Evolutionary conservation across 129 eudicot genomes (phyloP).

Genomic region (Flaveria trinervia): DNA sequence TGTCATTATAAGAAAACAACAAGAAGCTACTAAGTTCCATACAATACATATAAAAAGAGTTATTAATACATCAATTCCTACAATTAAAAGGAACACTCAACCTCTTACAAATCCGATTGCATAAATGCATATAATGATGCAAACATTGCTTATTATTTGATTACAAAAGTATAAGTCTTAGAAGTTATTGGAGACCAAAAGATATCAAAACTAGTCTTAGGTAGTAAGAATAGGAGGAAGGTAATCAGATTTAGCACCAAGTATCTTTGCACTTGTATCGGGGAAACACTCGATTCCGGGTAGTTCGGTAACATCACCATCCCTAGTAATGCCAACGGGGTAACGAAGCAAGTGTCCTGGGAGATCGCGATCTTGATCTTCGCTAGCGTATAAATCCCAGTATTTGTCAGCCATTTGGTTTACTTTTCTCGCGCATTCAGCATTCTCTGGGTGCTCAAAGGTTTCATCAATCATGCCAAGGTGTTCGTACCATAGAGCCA

Average conservation of each 20-base stretch:
- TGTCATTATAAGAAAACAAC: not conserved
- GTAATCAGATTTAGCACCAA: conserved; percentile 67
- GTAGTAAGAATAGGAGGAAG: conserved; percentile 81
- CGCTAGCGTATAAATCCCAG: conserved; percentile 70
- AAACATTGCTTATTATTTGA: conserved; percentile 30
- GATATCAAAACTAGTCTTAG: conserved; percentile 19
- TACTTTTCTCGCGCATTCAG: conserved; percentile 56
- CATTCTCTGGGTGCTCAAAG: conserved; percentile 59
- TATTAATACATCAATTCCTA: conserved; percentile 20
- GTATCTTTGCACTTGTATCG: conserved; percentile 67
- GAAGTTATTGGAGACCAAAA: not conserved
- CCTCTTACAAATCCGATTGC: conserved; percentile 16
- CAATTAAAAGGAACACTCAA: not conserved
- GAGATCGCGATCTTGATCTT: conserved; percentile 53
- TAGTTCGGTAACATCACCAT: conserved; percentile 55
- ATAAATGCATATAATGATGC: conserved; percentile 8
- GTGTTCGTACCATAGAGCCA: conserved; percentile 90
- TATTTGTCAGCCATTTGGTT: conserved; percentile 67
- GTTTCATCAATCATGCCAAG: conserved; percentile 69
- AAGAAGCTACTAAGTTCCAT: not conserved
- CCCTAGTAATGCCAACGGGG: conserved; percentile 57
- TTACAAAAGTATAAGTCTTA: not conserved
- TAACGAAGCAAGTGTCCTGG: conserved; percentile 84
- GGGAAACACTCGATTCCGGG: conserved; percentile 69
- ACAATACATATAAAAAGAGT: not conserved